Base-by-base conservation (phyloP, 352 stramenopile species). In the Globisporangium nagaii region DNA sequence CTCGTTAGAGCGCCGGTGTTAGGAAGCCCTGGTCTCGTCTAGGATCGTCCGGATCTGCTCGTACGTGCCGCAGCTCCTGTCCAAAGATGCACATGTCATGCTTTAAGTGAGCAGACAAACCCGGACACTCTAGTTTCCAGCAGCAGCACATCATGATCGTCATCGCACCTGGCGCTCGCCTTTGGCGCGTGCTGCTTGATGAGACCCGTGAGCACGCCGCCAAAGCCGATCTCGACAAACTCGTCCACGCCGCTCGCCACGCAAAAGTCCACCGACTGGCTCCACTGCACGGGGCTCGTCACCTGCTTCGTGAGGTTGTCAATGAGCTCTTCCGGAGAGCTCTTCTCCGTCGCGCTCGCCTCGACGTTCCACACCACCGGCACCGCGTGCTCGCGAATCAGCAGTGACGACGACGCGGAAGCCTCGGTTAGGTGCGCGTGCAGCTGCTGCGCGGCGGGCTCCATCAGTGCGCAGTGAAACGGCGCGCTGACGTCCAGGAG, bases 331-430 rank as follows among this genome's bases (percentile, higher is more conserved):
- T 66, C 53, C 0, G 60, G 55, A 9, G 46, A 37, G 35, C 66
- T 68, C 51, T 88, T 86, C 0, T 50, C n/a, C 20, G 57, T 66
- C 27, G 73, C 67, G 17, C 56, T 22, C 7, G 68, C 85, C 35
- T 89, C 75, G 1, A 91, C 78, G 56, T 95, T 93, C 79, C 83
- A 95, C 28, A 95, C 77, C 13, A 95, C 69, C 0, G 85, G 81
- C n/a, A 88, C 45, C 17, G 60, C 62, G 0, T 82, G 80, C 30
- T 53, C 8, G 0, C 58, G 65, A 13, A 89, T 61, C 22, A 51
- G 24, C 19, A 77, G 32, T 32, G 41, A 24, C 11, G 13, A 24
- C 4, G 45, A 25, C 4, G 35, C 30, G 2, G 70, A 22, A 8
- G 76, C 44, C 31, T 73, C 44, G 3, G 41, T 24, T 12, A 93